A percentile compares a stretch with the other conserved stretches of the same genome.
phyloP scores from a whole-genome alignment of 202 grass and related monocot species.

The Elaeis oleifera region DNA sequence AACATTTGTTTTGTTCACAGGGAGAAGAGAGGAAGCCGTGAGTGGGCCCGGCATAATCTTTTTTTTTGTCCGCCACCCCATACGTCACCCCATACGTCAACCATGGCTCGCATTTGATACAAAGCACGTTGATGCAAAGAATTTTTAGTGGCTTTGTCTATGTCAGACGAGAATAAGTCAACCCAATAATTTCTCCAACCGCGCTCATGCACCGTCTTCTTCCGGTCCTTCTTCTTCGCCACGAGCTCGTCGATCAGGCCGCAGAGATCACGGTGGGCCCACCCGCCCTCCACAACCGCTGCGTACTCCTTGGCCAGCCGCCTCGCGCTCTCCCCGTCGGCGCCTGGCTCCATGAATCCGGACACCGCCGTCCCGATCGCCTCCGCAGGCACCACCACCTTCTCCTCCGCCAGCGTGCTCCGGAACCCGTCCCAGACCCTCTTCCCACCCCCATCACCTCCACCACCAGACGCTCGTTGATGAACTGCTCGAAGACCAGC shows the following conservation, averaged over 20 bases:
- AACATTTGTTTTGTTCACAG: too few relatives aligned
- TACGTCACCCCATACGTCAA: too few relatives aligned
- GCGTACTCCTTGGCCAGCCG: conserved; percentile 31
- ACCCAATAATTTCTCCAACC: too few relatives aligned
- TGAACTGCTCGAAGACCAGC: conserved; percentile 89
- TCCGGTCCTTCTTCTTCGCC: background rate
- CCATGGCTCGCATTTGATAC: too few relatives aligned
- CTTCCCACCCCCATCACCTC: conserved; percentile 43
- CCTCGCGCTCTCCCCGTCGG: conserved; percentile 16
- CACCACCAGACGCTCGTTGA: conserved; percentile 68
- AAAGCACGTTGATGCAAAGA: too few relatives aligned
- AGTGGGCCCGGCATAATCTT: too few relatives aligned
- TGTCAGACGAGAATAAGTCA: too few relatives aligned
- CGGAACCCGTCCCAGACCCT: conserved; percentile 49
- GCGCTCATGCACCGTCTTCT: background rate
- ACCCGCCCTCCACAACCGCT: conserved; percentile 35
- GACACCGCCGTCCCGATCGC: conserved; percentile 35
- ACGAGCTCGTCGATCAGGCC: conserved; percentile 52
- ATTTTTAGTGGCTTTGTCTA: too few relatives aligned
- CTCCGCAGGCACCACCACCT: conserved; percentile 39
- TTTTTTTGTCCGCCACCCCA: too few relatives aligned
- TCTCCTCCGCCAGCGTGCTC: conserved; percentile 21
- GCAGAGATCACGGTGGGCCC: conserved; percentile 41
- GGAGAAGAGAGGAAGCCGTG: too few relatives aligned
- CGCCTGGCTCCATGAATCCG: conserved; percentile 40